phyloP scores from a whole-genome alignment of 345 rosid species.

The Hypericum androsaemum region DNA sequence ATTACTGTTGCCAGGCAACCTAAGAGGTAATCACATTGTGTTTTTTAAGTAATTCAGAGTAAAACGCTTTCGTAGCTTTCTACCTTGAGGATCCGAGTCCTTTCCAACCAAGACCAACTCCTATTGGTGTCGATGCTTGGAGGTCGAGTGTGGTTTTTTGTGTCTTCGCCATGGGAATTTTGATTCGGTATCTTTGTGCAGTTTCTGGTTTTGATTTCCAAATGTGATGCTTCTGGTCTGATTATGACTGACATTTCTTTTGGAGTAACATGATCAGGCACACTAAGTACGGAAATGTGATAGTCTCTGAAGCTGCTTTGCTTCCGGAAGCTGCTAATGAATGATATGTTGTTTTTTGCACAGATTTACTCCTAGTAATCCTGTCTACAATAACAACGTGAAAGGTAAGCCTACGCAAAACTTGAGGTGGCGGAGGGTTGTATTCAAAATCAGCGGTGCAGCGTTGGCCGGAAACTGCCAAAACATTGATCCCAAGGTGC shows the following conservation, averaged over 20 bases:
- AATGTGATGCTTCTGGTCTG: too few species aligned
- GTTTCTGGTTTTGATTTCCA: not conserved
- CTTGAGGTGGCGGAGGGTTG: constrained; percentile 83
- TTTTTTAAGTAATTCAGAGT: not conserved
- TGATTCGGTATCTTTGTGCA: not conserved
- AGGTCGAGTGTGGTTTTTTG: too few species aligned
- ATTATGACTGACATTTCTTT: too few species aligned
- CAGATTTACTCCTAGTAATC: constrained; percentile 13
- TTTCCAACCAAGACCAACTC: too few species aligned
- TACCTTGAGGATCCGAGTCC: too few species aligned
- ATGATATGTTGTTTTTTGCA: not conserved
- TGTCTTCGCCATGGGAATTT: too few species aligned
- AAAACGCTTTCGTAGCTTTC: too few species aligned
- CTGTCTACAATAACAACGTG: constrained; percentile 16
- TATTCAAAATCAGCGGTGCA: constrained; percentile 79
- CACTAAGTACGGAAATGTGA: too few species aligned
- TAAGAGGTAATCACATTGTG: constrained; percentile 11
- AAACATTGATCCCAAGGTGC: constrained; percentile 77
- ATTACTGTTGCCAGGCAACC: constrained; percentile 8
- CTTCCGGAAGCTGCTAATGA: not conserved
- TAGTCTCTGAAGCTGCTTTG: too few species aligned
- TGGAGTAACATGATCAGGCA: too few species aligned
- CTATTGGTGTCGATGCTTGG: too few species aligned
- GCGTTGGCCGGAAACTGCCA: constrained; percentile 70
- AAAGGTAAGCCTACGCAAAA: constrained; percentile 42